A percentile compares a stretch with the other conserved stretches of the same genome.
phyloP scores from a whole-genome alignment of 1,284 basidiomycete genomes.

The Austroboletus olivaceoglutinosus region DNA sequence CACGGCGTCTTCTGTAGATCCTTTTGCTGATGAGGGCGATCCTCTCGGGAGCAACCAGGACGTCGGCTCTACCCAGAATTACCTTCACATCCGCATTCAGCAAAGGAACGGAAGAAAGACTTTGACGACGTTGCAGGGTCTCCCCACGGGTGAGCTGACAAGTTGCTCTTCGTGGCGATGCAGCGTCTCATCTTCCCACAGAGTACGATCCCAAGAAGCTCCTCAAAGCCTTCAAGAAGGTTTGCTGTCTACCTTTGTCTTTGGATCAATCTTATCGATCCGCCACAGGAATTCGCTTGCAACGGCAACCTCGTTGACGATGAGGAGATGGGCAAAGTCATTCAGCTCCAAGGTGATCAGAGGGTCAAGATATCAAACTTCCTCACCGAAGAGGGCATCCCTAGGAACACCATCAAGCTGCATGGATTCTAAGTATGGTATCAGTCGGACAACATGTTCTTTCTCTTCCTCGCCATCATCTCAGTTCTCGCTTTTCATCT shows the following conservation, averaged over 20 bases:
- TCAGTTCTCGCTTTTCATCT: conserved; percentile 13
- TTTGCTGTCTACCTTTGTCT: conserved; percentile 27
- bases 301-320: conserved; percentile 98
- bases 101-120: conserved; percentile 99
- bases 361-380: conserved; percentile 87
- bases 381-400: conserved; percentile 76
- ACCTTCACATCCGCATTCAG: conserved; percentile 97
- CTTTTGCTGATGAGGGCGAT: conserved; percentile 90
- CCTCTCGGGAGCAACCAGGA: conserved; percentile 70
- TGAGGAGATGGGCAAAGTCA: conserved; percentile 95
- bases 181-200: conserved; percentile 34
- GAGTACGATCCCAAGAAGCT: conserved; percentile 99
- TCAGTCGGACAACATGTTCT: conserved; percentile 10
- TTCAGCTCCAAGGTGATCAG: conserved; percentile 99
- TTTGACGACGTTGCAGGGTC: conserved; percentile 95
- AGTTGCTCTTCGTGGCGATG: conserved; percentile 9
- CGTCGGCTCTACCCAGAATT: conserved; percentile 81
- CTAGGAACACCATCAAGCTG: conserved; percentile 74
- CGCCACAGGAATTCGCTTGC: conserved; percentile 90
- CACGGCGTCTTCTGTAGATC: conserved; percentile 55
- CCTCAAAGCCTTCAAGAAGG: conserved; percentile 99
- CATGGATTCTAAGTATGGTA: conserved; percentile 68
- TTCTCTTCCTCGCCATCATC: conserved; percentile 3
- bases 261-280: conserved; percentile 1
- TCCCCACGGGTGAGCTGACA: conserved; percentile 77